These are phyloP conservation scores for Jackrogersella minutella DNA, from an alignment of 495 filamentous ascomycete species.

Conservation along the genomic window DNA sequence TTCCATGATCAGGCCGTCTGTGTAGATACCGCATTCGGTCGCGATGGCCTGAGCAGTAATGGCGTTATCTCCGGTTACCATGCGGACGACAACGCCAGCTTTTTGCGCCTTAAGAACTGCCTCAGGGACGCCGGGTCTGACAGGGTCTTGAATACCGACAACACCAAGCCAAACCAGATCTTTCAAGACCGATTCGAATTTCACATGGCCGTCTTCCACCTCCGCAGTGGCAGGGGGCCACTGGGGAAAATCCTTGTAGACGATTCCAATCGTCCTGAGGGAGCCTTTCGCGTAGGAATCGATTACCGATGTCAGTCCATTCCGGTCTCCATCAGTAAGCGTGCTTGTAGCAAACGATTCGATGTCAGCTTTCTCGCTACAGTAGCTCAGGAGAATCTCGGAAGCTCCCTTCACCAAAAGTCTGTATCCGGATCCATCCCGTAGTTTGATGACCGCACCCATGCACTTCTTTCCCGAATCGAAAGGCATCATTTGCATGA, in stretches of 20 bases:
- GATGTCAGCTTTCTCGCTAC: constrained; percentile 54
- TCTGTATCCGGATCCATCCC: constrained; percentile 57
- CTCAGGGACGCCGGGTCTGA: constrained; percentile 75
- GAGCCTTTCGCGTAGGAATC: constrained; percentile 72
- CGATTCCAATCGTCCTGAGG: constrained; percentile 76
- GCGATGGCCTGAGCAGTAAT: constrained; percentile 88
- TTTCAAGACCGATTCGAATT: constrained; percentile 73
- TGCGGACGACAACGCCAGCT: constrained; percentile 84
- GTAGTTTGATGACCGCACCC: constrained; percentile 68
- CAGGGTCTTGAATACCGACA: constrained; percentile 81
- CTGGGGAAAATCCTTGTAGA: constrained; percentile 76
- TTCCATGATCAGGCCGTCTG: constrained; percentile 82
- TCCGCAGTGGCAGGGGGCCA: constrained; percentile 74
- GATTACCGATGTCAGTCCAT: constrained; percentile 55
- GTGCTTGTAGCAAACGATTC: constrained; percentile 20
- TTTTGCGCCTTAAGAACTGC: constrained; percentile 77
- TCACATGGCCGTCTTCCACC: constrained; percentile 65
- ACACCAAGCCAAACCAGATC: constrained; percentile 73
- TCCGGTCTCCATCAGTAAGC: constrained; percentile 57
- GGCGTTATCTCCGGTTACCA: constrained; percentile 92
- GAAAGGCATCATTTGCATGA: constrained; percentile 72
- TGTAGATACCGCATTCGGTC: constrained; percentile 82
- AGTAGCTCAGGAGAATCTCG: constrained; percentile 70
- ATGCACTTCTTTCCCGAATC: constrained; percentile 77
- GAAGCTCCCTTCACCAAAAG: constrained; percentile 77